These are phyloP conservation scores for Daldinia decipiens DNA, from an alignment of 495 filamentous ascomycete genomes.

Conservation along the genomic window DNA sequence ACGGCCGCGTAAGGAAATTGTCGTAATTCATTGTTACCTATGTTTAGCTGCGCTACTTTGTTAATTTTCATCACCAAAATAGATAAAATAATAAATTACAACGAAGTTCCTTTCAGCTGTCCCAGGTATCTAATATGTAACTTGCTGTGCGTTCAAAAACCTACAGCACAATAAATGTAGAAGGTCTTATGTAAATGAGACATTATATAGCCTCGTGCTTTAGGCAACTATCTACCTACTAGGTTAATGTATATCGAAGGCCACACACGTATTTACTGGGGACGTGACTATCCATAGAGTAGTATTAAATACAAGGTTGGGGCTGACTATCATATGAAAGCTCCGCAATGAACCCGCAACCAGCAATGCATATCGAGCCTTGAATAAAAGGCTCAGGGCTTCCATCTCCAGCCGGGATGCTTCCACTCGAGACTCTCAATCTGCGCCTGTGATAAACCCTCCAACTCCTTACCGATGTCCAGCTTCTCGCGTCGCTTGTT, in stretches of 20 bases:
- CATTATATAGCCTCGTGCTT: not conserved
- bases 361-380: not conserved
- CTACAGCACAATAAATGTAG: not conserved
- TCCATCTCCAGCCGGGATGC: conserved; percentile 76
- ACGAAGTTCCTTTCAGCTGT: not conserved
- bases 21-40: not conserved
- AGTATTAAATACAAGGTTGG: not conserved
- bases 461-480: conserved; percentile 65
- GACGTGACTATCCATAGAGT: not conserved
- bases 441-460: conserved; percentile 63
- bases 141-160: not conserved
- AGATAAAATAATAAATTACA: not conserved
- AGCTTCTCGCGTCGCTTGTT: conserved; percentile 67
- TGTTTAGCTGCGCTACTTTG: not conserved
- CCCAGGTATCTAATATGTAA: not conserved
- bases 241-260: not conserved
- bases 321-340: not conserved
- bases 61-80: not conserved
- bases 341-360: not conserved
- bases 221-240: not conserved
- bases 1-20: not conserved
- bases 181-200: not conserved
- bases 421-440: conserved; percentile 77
- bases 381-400: conserved; percentile 50
- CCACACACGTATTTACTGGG: not conserved